Percentiles rank a stretch among this genome's conserved stretches.
Conservation (phyloP, 768 basidiomycete genomes). For the Collybiopsis luxurians region DNA sequence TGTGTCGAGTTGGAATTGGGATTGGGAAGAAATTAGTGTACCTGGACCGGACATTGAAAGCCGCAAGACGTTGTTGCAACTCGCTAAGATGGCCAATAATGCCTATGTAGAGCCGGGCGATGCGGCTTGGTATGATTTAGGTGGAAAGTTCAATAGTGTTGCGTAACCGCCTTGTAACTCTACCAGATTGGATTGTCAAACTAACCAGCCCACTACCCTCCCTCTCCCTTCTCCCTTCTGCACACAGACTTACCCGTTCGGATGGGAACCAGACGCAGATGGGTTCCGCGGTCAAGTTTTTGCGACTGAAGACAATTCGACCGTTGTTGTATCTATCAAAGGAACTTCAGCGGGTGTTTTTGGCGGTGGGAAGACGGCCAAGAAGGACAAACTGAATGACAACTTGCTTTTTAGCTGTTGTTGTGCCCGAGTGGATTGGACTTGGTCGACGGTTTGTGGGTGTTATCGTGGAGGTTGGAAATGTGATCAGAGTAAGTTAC, state of each 20-base stretch:
- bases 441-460: conserved; percentile 92
- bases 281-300: conserved; percentile 93
- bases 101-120: conserved; percentile 73
- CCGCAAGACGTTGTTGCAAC: conserved; percentile 68
- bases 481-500: conserved; percentile 54
- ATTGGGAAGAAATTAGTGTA: conserved; percentile 78
- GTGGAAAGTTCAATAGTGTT: conserved; percentile 61
- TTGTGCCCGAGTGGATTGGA: conserved; percentile 89
- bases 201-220: too few species aligned
- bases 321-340: conserved; percentile 87
- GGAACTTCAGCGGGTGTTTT: conserved; percentile 83
- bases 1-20: conserved; percentile 20
- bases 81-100: conserved; percentile 96
- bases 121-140: conserved; percentile 75
- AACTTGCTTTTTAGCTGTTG: conserved; percentile 93
- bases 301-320: conserved; percentile 77
- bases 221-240: too few species aligned
- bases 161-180: too few species aligned
- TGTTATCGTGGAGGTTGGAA: conserved; percentile 80
- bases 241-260: conserved; percentile 77
- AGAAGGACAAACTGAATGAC: conserved; percentile 93
- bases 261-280: conserved; percentile 88
- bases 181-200: too few species aligned
- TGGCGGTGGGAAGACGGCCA: conserved; percentile 77
- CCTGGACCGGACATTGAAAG: conserved; percentile 73